Base-by-base conservation (phyloP, 2,329 filamentous ascomycete genomes). In the Colletotrichum phormii region DNA sequence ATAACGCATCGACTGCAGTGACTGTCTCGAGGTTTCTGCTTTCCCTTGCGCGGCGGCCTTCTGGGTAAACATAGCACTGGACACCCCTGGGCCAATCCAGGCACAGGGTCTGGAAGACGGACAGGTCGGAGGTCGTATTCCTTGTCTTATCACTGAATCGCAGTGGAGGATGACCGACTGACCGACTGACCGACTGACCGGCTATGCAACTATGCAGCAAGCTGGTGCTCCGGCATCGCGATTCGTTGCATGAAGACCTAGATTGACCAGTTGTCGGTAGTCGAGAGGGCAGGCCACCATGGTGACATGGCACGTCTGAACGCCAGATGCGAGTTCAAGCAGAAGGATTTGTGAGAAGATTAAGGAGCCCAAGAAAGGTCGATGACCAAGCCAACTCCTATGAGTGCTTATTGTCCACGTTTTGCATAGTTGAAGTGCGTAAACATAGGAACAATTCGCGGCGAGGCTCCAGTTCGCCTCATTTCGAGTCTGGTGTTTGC, bases 381-480 rank as follows among this genome's bases (percentile, higher is more conserved):
- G 29, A 33, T 35, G 35, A 65, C 8, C 60, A 58, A 61, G 61
- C 67, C 71, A 70, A 53, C 60, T 54, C 54, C 49, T 49, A 35
- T 22, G 57, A 18, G 15, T 15, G 46, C 22, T 49, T 54, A 60
- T 46, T 26, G 42, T 49, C 24, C 59, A 37, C 42, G 46, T 46
- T 64, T 64, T 65, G 66, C 71, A 73, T 71, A 57, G 49, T 49
- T 51, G 46, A 37, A 61, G 49, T 55, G 66, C 54, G 61, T 64
- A 71, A 61, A 61, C 55, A 62, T 62, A 35, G 67, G 59, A 46
- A 42, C 22, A 64, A 49, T 24, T 61, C 58, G 55, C 66, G 54
- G 70, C 60, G 66, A 73, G 70, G 66, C 49, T 72, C 70, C 70
- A 70, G 60, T 55, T 70, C 66, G 66, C 71, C 71, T 71, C 71